phyloP scores from a whole-genome alignment of 345 rosid genomes.

The Aethionema arabicum region DNA sequence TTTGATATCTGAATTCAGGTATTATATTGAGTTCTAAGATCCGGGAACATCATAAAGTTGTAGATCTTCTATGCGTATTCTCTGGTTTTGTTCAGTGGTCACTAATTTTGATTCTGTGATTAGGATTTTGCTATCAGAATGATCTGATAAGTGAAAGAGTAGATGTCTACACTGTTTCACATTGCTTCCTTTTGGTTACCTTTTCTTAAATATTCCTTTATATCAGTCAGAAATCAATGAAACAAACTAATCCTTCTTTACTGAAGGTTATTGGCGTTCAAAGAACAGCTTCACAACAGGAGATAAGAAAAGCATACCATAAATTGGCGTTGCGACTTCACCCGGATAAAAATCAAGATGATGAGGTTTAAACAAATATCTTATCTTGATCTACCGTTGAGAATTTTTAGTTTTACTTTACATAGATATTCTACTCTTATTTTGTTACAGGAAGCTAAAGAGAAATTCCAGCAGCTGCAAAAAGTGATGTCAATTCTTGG shows the following conservation, averaged over 20 bases:
- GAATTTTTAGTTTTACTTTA: not conserved
- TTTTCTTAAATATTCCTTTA: too few species aligned
- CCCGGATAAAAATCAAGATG: constrained; percentile 86
- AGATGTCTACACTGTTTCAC: too few species aligned
- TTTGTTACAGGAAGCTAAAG: constrained; percentile 60
- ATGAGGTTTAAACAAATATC: constrained; percentile 45
- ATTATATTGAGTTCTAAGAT: not conserved
- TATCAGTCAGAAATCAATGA: not conserved
- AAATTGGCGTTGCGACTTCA: constrained; percentile 80
- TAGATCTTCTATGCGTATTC: not conserved
- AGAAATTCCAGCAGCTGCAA: constrained; percentile 92
- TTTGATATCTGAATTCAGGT: not conserved
- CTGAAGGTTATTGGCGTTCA: constrained; percentile 71
- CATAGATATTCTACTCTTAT: not conserved
- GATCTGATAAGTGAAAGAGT: not conserved
- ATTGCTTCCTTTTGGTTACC: not conserved
- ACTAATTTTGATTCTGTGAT: not conserved
- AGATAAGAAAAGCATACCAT: constrained; percentile 79
- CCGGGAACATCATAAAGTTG: too few species aligned
- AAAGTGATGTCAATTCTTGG: constrained; percentile 89
- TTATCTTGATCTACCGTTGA: too few species aligned
- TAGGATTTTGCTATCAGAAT: not conserved
- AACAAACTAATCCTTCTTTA: constrained; percentile 10
- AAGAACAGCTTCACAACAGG: constrained; percentile 62
- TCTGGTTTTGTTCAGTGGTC: not conserved